These are phyloP conservation scores for Pseudogymnoascus verrucosus DNA, from an alignment of 2,329 filamentous ascomycete species.

Conservation along the genomic window DNA sequence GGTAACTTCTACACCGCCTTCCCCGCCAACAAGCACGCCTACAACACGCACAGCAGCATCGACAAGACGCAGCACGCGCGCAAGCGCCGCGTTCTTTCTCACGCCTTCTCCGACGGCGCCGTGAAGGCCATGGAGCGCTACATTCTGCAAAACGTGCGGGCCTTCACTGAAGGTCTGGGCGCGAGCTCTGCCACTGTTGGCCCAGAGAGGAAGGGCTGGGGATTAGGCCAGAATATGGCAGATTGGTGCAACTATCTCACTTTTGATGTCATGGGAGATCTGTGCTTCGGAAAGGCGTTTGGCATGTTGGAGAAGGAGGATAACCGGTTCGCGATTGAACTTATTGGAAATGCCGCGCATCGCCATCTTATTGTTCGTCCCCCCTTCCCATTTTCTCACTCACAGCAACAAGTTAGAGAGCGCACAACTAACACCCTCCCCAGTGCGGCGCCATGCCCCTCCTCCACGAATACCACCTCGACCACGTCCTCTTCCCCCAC, in stretches of 20 bases:
- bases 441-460: constrained; percentile 66
- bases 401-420: too few relatives aligned
- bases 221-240: constrained; percentile 51
- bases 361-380: constrained; percentile 54
- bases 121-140: constrained; percentile 27
- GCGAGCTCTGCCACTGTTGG: constrained; percentile 19
- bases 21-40: constrained; percentile 53
- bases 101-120: constrained; percentile 46
- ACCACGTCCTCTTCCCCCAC: constrained; percentile 58
- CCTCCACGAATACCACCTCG: constrained; percentile 56
- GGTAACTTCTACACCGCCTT: constrained; percentile 68
- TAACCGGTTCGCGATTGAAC: constrained; percentile 57
- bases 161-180: constrained; percentile 54
- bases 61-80: constrained; percentile 62
- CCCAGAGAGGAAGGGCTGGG: constrained; percentile 42
- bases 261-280: constrained; percentile 43
- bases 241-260: constrained; percentile 34
- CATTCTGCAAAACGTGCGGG: constrained; percentile 31
- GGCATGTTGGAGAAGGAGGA: constrained; percentile 41
- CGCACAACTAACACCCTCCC: constrained; percentile 9
- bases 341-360: constrained; percentile 61
- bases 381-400: too few relatives aligned
- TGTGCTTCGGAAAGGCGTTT: constrained; percentile 44
- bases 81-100: constrained; percentile 56
- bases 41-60: constrained; percentile 66